phyloP scores from a whole-genome alignment of 495 filamentous ascomycete species.

The Lichina pygmaea region DNA sequence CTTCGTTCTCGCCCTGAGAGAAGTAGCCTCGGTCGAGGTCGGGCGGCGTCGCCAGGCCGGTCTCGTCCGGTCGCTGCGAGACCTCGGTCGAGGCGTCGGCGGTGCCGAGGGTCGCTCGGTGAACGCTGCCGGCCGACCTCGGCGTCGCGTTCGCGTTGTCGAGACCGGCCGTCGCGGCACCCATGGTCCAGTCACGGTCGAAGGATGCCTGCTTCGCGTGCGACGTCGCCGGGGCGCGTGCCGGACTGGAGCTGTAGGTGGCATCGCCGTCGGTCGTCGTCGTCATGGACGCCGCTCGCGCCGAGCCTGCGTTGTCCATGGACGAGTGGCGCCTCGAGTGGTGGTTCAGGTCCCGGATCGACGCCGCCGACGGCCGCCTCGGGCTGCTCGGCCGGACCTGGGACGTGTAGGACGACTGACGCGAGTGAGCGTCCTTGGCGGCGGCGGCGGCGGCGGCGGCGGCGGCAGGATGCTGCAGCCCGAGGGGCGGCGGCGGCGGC shows the following conservation, averaged over 20 bases:
- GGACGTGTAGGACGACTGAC: conserved; percentile 15
- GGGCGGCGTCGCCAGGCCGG: conserved; percentile 1
- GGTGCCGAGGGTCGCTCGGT: not conserved
- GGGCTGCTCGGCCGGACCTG: conserved; percentile 26
- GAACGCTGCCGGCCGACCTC: not conserved
- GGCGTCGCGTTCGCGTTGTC: not conserved
- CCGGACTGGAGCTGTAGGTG: not conserved
- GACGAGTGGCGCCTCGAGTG: conserved; percentile 57
- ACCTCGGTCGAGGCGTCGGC: not conserved
- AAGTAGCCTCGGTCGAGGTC: conserved; percentile 85
- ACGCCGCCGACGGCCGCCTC: conserved; percentile 44
- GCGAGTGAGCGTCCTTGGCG: too few relatives aligned
- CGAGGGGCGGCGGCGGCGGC: not conserved
- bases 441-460: conserved; percentile 8
- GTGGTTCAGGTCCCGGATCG: conserved; percentile 59
- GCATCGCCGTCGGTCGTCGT: not conserved
- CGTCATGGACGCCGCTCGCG: conserved; percentile 12
- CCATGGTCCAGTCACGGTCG: conserved; percentile 73
- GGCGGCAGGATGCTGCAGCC: not conserved
- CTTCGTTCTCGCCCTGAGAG: conserved; percentile 63
- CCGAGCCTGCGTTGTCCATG: conserved; percentile 33
- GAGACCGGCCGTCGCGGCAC: conserved; percentile 10
- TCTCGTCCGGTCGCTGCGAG: not conserved
- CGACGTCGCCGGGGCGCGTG: not conserved
- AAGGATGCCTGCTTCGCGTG: conserved; percentile 74